Base-by-base conservation (phyloP, 2,329 filamentous ascomycete genomes). In the Aureobasidium sp. region DNA sequence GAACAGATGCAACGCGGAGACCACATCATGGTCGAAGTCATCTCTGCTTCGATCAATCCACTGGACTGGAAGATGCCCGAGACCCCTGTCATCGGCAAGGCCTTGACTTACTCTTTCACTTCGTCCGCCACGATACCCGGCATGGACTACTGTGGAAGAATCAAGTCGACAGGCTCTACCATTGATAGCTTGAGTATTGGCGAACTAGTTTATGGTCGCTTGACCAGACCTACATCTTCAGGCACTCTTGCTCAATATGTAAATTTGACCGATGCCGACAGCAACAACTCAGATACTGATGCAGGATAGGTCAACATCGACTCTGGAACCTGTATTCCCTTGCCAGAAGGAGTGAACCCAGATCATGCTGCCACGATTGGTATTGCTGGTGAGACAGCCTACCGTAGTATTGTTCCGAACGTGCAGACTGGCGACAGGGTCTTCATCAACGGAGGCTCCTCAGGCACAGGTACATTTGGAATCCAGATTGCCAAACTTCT, bases 361-460 rank as follows among this genome's bases (percentile, higher is more conserved):
- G 72, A 75, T 34, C 68, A 77, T 22, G 72, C 73, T 7, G 74
- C 75, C 1, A 68, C 71, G 5, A 63, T 76, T 1, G 72, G 73
- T 3, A 66, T 73, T 12, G 73, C 71, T n/a, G 77, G 72, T 0
- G 63, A 77, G 22, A 77, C 75, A 1, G 76, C 75, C 25, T 75
- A 71, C 51, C 74, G 77, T 64, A 69, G 68, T 22, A 66, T 78
- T 25, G 66, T 67, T 9, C 72, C 73, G 0, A 68, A 74, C 47
- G 71, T 73, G 14, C 75, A 74, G 62, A 62, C 62, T 11, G 76
- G 75, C 7, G 78, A 82, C 52, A 81, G 78, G 66, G 77, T 88
- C 6, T 84, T 88, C 68, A 81, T 88, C 70, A 87, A 88, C 65
- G 85, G 84, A 12, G 85, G 84, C 0, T 83, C 79, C 6, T 86